A percentile compares a stretch with the other conserved stretches of the same genome.
Evolutionary conservation across 1,139 yeast genomes (phyloP).

Genomic region (Blastobotrys apis): DNA sequence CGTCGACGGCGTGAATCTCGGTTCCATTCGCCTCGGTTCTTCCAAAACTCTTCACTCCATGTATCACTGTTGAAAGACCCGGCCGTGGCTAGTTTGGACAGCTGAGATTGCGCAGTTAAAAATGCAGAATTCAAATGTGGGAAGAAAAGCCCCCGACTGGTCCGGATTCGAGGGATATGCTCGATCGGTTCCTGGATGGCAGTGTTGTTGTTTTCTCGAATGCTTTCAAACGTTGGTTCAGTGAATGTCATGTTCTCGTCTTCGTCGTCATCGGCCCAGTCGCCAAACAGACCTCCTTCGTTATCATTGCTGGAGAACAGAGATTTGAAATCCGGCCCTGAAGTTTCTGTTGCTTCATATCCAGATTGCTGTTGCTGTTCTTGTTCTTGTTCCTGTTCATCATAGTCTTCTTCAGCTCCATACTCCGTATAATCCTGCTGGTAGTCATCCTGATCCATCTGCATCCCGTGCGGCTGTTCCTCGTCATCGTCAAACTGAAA

Average conservation of each 20-base stretch:
- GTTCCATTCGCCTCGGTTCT: slow-evolving; percentile 73
- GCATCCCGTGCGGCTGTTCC: slow-evolving; percentile 36
- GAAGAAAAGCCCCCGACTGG: slow-evolving; percentile 63
- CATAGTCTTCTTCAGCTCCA: slow-evolving; percentile 7
- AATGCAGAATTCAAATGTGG: slow-evolving; percentile 82
- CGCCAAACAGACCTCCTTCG: slow-evolving; percentile 30
- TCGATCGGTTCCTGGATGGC: slow-evolving; percentile 5
- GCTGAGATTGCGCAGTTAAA: slow-evolving; percentile 75
- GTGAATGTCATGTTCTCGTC: not conserved
- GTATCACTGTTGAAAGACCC: slow-evolving; percentile 40
- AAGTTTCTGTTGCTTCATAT: not conserved
- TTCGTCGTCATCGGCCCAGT: slow-evolving; percentile 17
- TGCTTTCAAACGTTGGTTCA: slow-evolving; percentile 3
- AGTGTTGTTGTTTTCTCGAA: not conserved
- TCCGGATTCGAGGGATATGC: slow-evolving; percentile 2
- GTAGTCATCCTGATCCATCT: slow-evolving; percentile 12
- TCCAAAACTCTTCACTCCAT: slow-evolving; percentile 81
- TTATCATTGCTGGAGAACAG: slow-evolving; percentile 11
- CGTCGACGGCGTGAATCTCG: slow-evolving; percentile 69
- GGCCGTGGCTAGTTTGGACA: slow-evolving; percentile 43
- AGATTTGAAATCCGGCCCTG: not conserved
- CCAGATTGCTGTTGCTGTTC: not conserved
- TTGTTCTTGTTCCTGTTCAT: slow-evolving; percentile 26
- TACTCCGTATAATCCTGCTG: slow-evolving; percentile 37
- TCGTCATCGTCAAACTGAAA: slow-evolving; percentile 37